Conservation (phyloP, 2,329 filamentous ascomycete species). For the Colletotrichum horii region DNA sequence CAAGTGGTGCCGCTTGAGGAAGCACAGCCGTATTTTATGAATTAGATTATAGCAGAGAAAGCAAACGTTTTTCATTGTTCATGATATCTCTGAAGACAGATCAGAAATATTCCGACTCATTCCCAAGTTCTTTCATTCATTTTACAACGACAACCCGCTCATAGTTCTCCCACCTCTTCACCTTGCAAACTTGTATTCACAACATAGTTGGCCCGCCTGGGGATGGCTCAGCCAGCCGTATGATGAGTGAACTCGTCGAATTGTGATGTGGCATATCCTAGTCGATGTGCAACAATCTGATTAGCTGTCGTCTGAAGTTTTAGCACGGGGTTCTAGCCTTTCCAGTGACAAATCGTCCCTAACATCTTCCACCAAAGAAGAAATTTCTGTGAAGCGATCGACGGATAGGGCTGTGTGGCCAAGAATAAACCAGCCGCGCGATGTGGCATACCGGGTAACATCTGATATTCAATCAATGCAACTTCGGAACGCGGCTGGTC, state of each 20-base stretch:
- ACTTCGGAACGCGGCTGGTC: background rate
- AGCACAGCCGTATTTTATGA: no score
- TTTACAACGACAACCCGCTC: no score
- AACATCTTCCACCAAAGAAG: background rate
- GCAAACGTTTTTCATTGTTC: no score
- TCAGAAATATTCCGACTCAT: no score
- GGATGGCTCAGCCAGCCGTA: background rate
- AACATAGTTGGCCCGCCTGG: background rate
- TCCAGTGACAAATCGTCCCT: background rate
- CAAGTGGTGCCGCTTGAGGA: no score
- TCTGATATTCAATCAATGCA: background rate
- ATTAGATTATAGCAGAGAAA: no score
- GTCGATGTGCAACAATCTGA: background rate
- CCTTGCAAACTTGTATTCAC: no score
- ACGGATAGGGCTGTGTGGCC: background rate
- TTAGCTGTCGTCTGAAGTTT: background rate
- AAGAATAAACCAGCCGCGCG: background rate
- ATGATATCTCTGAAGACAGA: no score
- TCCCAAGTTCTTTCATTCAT: no score
- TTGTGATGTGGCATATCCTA: background rate
- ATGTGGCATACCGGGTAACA: background rate
- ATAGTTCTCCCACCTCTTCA: no score
- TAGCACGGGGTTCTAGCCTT: background rate
- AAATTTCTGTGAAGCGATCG: background rate
- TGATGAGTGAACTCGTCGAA: rapidly evolving